Evolutionary conservation across 352 stramenopile genomes (phyloP).

Genomic region (Phytophthora macrochlamydospora): DNA sequence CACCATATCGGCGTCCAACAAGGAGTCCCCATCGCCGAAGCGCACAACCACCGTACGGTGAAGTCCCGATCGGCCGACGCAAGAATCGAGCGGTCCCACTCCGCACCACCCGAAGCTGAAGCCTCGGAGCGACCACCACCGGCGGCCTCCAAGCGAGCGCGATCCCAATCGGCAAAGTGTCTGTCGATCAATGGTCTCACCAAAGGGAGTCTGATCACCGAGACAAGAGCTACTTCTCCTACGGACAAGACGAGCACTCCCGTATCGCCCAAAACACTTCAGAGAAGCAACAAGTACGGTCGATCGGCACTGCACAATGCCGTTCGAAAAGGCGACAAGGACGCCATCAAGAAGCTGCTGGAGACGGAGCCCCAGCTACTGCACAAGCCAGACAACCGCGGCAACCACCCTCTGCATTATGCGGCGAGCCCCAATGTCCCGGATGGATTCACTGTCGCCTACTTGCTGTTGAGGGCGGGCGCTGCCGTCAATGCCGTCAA

Average conservation of each 20-base stretch:
- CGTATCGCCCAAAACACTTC: neutral
- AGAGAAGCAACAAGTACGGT: constrained; percentile 43
- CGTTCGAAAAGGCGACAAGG: constrained; percentile 55
- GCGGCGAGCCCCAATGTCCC: constrained; percentile 43
- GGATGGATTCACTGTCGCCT: constrained; percentile 41
- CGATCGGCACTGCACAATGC: constrained; percentile 55
- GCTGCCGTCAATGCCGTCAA: constrained; percentile 59
- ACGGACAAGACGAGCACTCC: neutral
- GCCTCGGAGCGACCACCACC: constrained; percentile 14
- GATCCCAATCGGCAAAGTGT: constrained; percentile 26
- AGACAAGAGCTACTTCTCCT: constrained; percentile 8
- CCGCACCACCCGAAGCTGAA: constrained; percentile 33
- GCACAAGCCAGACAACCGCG: constrained; percentile 42
- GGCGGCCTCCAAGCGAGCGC: constrained; percentile 8
- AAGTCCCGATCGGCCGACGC: constrained; percentile 3
- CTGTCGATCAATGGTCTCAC: constrained; percentile 15
- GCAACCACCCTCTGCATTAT: constrained; percentile 70
- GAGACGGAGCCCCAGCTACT: constrained; percentile 45
- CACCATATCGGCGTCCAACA: constrained; percentile 42
- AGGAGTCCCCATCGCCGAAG: constrained; percentile 5
- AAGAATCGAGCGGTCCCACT: constrained; percentile 31
- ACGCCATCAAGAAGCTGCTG: constrained; percentile 35
- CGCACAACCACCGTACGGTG: neutral
- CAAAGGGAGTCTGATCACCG: constrained; percentile 3
- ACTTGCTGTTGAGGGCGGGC: constrained; percentile 53